A percentile compares a stretch with the other conserved stretches of the same genome.
phyloP scores from a whole-genome alignment of 306 rosid genomes.

The Gastrolobium bilobum region DNA sequence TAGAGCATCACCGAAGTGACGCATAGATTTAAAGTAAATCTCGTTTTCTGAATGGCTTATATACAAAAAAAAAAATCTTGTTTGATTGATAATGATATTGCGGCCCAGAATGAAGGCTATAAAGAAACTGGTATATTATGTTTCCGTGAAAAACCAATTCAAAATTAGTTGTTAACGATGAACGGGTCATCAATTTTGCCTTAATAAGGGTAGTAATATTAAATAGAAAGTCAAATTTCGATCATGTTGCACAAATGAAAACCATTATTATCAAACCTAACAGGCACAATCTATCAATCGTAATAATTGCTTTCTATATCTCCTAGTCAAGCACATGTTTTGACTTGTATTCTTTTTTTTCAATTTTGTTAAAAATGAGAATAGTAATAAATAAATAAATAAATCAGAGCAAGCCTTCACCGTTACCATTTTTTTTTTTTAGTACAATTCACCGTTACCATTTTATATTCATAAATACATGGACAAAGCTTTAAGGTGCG shows the following conservation, averaged over 20 bases:
- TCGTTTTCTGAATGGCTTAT: not conserved
- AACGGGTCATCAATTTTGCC: not conserved
- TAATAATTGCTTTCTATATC: not conserved
- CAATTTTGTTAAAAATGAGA: not conserved
- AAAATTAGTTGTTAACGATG: not conserved
- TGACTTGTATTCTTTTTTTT: not conserved
- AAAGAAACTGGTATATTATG: not conserved
- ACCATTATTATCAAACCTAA: not conserved
- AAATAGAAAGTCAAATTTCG: not conserved
- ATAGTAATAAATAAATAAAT: too few species aligned
- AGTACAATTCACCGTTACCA: too few species aligned
- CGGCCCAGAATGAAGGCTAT: not conserved
- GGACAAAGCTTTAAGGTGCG: too few species aligned
- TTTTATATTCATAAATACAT: too few species aligned
- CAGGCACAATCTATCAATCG: not conserved
- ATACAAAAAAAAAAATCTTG: not conserved
- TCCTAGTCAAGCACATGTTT: slow-evolving; percentile 38
- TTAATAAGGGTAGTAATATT: not conserved
- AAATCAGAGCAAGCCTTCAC: not conserved
- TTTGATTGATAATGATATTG: not conserved
- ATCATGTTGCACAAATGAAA: slow-evolving; percentile 9
- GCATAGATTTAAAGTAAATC: not conserved
- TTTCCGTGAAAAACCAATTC: not conserved
- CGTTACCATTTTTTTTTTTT: too few species aligned
- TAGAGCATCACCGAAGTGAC: not conserved